Percentiles rank a stretch among this genome's conserved stretches.
These are phyloP conservation scores for Mycena haematopus DNA, from an alignment of 768 basidiomycete species.

Conservation along the genomic window DNA sequence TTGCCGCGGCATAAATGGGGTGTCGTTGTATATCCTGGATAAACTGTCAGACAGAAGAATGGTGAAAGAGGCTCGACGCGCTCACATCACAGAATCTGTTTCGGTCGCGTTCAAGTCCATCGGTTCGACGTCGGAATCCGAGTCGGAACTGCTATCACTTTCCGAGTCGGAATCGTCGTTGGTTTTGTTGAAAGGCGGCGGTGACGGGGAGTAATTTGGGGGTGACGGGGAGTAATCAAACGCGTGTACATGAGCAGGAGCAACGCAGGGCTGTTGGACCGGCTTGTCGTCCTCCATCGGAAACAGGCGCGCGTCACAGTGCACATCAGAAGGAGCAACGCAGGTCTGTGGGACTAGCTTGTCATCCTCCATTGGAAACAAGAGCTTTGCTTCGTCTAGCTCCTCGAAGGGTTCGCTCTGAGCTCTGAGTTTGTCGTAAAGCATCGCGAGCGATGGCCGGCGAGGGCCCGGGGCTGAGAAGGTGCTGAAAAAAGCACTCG, in stretches of 20 bases:
- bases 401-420: constrained; percentile 23
- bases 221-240: constrained; percentile 8
- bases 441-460: constrained; percentile 22
- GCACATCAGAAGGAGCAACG: no score
- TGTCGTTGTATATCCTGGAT: constrained; percentile 21
- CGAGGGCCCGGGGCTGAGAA: constrained; percentile 18
- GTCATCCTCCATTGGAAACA: constrained; percentile 28
- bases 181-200: constrained; percentile 13
- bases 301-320: constrained; percentile 7
- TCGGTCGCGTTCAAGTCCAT: constrained; percentile 19
- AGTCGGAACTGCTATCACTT: constrained; percentile 29
- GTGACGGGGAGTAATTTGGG: constrained; percentile 6
- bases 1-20: constrained; percentile 16
- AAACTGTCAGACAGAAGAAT: constrained; percentile 10
- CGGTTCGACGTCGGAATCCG: constrained; percentile 34
- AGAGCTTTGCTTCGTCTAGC: constrained; percentile 16
- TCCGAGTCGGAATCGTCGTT: constrained; percentile 30
- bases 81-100: constrained; percentile 21
- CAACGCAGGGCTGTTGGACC: not conserved
- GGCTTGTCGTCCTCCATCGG: constrained; percentile 27
- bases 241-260: constrained; percentile 1
- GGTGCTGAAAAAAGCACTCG: not conserved
- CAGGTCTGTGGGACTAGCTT: constrained; percentile 11
- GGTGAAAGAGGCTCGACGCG: not conserved
- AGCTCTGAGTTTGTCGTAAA: constrained; percentile 22